A percentile compares a stretch with the other conserved stretches of the same genome.
These are phyloP conservation scores for Anisodus tanguticus DNA, from an alignment of 257 asterid species.

Conservation along the genomic window DNA sequence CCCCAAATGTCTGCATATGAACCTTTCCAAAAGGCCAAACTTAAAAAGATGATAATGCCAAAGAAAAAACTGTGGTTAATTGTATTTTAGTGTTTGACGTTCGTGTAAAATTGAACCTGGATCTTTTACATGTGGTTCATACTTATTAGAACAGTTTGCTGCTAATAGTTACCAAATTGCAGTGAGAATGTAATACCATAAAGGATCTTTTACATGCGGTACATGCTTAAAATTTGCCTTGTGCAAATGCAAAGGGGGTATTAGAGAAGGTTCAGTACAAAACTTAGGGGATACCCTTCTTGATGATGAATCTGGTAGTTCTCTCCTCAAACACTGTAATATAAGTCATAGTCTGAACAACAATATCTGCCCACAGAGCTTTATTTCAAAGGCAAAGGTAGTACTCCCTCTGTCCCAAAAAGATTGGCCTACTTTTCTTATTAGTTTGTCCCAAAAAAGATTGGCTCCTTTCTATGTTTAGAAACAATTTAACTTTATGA, in stretches of 20 bases:
- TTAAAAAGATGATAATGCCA: not conserved
- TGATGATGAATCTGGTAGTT: not conserved
- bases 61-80: not conserved
- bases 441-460: too few species aligned
- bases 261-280: not conserved
- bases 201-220: too few species aligned
- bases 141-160: not conserved
- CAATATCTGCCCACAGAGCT: not conserved
- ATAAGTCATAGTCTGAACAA: not conserved
- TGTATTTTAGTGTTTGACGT: not conserved
- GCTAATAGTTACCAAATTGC: not conserved
- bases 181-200: not conserved
- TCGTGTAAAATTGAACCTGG: not conserved
- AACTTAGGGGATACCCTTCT: not conserved
- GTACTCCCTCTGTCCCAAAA: not conserved
- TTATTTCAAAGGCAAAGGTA: not conserved
- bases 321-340: not conserved
- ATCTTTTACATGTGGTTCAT: not conserved
- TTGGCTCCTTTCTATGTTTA: too few species aligned
- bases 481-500: too few species aligned
- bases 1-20: not conserved
- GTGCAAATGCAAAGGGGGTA: not conserved
- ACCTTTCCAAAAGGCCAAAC: not conserved
- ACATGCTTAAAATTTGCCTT: not conserved
- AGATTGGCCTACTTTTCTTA: too few species aligned